These are phyloP conservation scores for Diphasiastrum complanatum DNA, from an alignment of 83 land plant species.

Conservation along the genomic window DNA sequence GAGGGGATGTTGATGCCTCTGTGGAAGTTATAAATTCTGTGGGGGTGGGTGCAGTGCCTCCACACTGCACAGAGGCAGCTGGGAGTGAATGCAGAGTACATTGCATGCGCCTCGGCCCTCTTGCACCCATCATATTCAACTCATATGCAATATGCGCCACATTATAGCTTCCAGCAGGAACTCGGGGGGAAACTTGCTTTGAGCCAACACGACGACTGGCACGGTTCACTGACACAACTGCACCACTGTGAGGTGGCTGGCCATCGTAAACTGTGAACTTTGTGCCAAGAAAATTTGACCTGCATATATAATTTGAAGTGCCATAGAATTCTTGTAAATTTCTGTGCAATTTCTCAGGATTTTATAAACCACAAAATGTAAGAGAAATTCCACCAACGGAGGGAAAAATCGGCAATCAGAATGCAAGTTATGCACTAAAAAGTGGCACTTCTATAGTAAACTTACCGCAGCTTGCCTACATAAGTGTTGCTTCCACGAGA, in stretches of 20 bases:
- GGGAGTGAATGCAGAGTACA: slow-evolving; percentile 13
- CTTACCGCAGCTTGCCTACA: slow-evolving; percentile 17
- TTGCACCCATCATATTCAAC: slow-evolving; percentile 10
- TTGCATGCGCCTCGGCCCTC: slow-evolving; percentile 22
- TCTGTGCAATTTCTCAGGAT: neutral
- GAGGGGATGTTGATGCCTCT: neutral
- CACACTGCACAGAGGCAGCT: slow-evolving; percentile 3
- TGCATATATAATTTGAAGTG: neutral
- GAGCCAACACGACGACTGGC: slow-evolving; percentile 12
- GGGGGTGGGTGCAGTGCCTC: slow-evolving; percentile 10
- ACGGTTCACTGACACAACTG: slow-evolving; percentile 5
- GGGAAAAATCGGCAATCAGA: neutral
- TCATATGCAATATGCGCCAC: slow-evolving; percentile 21
- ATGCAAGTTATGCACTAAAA: no score
- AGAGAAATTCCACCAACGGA: neutral
- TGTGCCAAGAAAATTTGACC: slow-evolving; percentile 24
- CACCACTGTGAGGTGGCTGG: slow-evolving; percentile 8
- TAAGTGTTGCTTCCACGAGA: slow-evolving; percentile 19
- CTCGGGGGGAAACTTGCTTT: slow-evolving; percentile 10
- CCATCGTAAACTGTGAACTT: slow-evolving; percentile 13
- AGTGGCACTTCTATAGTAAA: neutral
- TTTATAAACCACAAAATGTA: neutral
- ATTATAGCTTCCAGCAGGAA: slow-evolving; percentile 16
- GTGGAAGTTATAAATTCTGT: neutral
- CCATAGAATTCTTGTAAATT: neutral